phyloP scores from a whole-genome alignment of 148 eudicot species.

The Selenicereus undatus region DNA sequence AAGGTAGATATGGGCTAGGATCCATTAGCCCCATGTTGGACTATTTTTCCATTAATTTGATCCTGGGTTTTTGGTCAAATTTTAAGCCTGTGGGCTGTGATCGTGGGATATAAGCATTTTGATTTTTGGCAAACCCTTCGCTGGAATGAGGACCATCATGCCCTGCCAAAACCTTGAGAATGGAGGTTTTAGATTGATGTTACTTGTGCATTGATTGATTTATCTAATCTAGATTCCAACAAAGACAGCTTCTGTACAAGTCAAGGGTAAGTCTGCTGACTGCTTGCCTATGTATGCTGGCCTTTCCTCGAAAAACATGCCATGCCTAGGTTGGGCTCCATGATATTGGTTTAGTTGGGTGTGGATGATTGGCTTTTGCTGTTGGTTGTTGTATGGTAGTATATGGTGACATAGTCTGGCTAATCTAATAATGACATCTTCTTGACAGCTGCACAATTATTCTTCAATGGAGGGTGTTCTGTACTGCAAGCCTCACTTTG shows the following conservation, averaged over 20 bases:
- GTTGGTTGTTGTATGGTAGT: not conserved
- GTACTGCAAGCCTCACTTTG: conserved; percentile 97
- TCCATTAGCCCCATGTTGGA: not conserved
- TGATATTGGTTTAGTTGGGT: not conserved
- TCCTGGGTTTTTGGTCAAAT: not conserved
- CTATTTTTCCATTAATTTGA: not conserved
- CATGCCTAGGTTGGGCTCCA: not conserved
- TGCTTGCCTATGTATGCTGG: too few relatives aligned
- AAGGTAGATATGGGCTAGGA: not conserved
- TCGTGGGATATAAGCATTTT: not conserved
- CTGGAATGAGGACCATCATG: not conserved
- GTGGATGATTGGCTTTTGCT: not conserved
- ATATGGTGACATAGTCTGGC: conserved; percentile 9
- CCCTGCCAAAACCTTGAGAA: not conserved
- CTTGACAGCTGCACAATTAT: conserved; percentile 66
- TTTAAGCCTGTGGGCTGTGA: not conserved
- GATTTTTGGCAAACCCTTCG: not conserved
- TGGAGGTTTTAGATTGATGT: not conserved
- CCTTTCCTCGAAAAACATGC: too few relatives aligned
- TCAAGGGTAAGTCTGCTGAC: too few relatives aligned
- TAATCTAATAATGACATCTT: conserved; percentile 24
- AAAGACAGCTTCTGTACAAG: not conserved
- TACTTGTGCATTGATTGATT: not conserved
- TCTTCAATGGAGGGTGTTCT: conserved; percentile 94
- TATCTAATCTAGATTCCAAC: not conserved